A percentile compares a stretch with the other conserved stretches of the same genome.
These are phyloP conservation scores for Beta macrorhiza DNA, from an alignment of 179 eudicot species.

Conservation along the genomic window DNA sequence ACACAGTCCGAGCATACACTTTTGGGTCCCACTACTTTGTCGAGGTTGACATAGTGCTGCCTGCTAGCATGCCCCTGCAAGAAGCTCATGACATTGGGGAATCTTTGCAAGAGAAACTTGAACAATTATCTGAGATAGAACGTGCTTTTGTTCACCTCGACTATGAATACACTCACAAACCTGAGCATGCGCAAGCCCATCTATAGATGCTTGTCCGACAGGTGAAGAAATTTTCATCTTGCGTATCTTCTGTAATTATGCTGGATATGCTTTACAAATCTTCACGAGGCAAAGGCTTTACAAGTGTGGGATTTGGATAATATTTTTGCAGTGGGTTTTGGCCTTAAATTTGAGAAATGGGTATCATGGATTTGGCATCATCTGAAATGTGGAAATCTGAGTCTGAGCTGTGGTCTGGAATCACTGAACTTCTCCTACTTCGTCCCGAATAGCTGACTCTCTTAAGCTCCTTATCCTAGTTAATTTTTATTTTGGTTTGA, in stretches of 20 bases:
- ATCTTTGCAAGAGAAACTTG: conserved; percentile 73
- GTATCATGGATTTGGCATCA: neutral
- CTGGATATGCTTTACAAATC: neutral
- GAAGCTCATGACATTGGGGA: conserved; percentile 83
- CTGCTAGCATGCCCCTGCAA: conserved; percentile 69
- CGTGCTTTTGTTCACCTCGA: conserved; percentile 86
- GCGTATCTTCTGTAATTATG: neutral
- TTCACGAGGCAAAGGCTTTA: neutral
- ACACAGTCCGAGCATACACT: conserved; percentile 82
- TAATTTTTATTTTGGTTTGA: neutral
- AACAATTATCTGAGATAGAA: conserved; percentile 70
- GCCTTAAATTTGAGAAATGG: neutral
- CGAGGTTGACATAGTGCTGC: conserved; percentile 79
- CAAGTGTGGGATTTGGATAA: neutral
- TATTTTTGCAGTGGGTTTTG: conserved; percentile 4
- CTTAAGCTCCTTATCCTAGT: neutral
- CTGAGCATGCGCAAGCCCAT: conserved; percentile 70
- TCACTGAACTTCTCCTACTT: neutral
- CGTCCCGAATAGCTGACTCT: no score
- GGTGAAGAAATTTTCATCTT: neutral
- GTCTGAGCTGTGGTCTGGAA: no score
- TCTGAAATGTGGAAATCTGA: neutral
- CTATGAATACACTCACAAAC: conserved; percentile 65
- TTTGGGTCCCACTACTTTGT: conserved; percentile 85
- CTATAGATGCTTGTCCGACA: conserved; percentile 6